Percentiles rank a stretch among this genome's conserved stretches.
Conservation (phyloP, 352 stramenopile genomes). For the Phytophthora fragariaefolia region DNA sequence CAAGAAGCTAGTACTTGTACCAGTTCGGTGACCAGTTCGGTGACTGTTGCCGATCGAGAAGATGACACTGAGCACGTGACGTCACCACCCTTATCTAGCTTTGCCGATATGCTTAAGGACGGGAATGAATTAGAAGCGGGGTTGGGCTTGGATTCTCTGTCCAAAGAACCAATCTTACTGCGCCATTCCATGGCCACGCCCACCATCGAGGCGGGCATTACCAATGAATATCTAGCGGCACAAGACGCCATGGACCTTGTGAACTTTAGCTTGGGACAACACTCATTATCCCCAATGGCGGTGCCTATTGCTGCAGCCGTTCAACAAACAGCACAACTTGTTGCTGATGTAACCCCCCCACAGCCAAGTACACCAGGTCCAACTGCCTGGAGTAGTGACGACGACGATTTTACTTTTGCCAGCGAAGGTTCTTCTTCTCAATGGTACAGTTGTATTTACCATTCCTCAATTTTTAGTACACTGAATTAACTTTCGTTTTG, state of each 20-base stretch:
- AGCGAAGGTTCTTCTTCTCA: constrained; percentile 22
- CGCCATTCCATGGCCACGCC: constrained; percentile 4
- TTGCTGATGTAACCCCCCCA: background rate
- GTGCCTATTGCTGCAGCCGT: background rate
- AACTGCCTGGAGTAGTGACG: constrained; percentile 38
- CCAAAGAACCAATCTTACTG: constrained; percentile 16
- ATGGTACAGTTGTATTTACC: too few species aligned
- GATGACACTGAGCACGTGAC: constrained; percentile 26
- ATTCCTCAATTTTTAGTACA: too few species aligned
- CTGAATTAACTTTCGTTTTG: too few species aligned
- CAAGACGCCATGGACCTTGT: constrained; percentile 43
- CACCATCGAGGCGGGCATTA: constrained; percentile 1
- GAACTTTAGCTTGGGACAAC: constrained; percentile 42
- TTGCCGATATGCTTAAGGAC: constrained; percentile 44
- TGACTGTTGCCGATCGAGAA: too few species aligned
- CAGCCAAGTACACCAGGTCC: constrained; percentile 13
- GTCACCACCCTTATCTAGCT: constrained; percentile 47
- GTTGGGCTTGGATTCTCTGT: constrained; percentile 28
- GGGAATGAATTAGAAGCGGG: constrained; percentile 13
- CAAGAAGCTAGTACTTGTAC: background rate
- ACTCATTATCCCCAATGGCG: background rate
- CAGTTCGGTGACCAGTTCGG: background rate
- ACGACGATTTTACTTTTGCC: constrained; percentile 11
- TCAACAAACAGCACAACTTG: background rate
- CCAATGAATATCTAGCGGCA: constrained; percentile 11